A percentile compares a stretch with the other conserved stretches of the same genome.
These are phyloP conservation scores for Ascochyta fabae DNA, from an alignment of 2,329 filamentous ascomycete genomes.

Conservation along the genomic window DNA sequence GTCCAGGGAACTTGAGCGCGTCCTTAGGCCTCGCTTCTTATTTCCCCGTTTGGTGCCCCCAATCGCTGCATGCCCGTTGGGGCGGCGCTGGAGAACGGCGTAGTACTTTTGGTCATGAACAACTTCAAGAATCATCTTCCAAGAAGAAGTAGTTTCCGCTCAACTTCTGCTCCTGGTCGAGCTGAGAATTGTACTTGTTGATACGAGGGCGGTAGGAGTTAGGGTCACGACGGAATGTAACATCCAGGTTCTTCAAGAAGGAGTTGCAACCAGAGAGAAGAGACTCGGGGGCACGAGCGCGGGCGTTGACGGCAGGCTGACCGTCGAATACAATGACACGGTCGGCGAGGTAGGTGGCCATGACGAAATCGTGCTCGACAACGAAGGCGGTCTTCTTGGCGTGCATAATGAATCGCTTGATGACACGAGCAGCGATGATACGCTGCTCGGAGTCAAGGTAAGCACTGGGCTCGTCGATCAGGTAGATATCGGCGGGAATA, in stretches of 20 bases:
- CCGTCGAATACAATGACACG: slow-evolving; percentile 99
- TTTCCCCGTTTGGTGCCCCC: slow-evolving; percentile 47
- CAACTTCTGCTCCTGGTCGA: slow-evolving; percentile 97
- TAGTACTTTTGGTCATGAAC: slow-evolving; percentile 59
- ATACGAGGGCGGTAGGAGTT: slow-evolving; percentile 96
- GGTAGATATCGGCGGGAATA: slow-evolving; percentile 94
- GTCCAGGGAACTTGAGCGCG: slow-evolving; percentile 50
- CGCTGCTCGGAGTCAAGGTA: slow-evolving; percentile 99
- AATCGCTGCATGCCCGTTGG: slow-evolving; percentile 51
- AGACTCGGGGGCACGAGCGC: slow-evolving; percentile 88
- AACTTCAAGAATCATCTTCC: slow-evolving; percentile 80
- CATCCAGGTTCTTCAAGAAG: slow-evolving; percentile 95
- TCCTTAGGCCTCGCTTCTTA: slow-evolving; percentile 43
- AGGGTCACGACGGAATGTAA: slow-evolving; percentile 97
- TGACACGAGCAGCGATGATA: slow-evolving; percentile 95
- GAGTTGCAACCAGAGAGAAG: slow-evolving; percentile 94
- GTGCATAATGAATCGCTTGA: slow-evolving; percentile 99
- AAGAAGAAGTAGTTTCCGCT: slow-evolving; percentile 97
- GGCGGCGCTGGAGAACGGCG: slow-evolving; percentile 42
- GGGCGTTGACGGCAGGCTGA: slow-evolving; percentile 84
- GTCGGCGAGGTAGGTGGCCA: slow-evolving; percentile 83
- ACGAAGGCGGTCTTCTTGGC: slow-evolving; percentile 99
- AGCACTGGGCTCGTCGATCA: slow-evolving; percentile 85
- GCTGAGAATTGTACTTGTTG: slow-evolving; percentile 94
- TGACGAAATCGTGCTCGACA: slow-evolving; percentile 99